Base-by-base conservation (phyloP, 495 filamentous ascomycete species). In the Podospora pseudoanserina region DNA sequence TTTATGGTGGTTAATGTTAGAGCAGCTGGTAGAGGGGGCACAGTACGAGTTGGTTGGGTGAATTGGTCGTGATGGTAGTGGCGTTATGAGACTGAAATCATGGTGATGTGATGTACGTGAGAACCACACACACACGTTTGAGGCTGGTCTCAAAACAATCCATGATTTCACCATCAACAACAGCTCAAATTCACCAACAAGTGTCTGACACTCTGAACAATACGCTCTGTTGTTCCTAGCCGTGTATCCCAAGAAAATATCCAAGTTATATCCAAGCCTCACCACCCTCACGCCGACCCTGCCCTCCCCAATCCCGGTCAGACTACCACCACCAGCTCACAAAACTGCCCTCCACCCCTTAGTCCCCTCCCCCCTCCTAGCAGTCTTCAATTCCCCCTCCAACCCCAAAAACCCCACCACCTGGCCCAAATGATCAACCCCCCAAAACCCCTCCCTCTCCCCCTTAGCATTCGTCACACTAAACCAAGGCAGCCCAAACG, bases 401-500 rank as follows among this genome's bases (percentile, higher is more conserved):
- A 92, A 68, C 1, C 83, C 87, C 60, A 92, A 74, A 72, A 88
- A 87, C 66, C 86, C 81, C 34, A 77, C 80, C n/a, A 92, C 83
- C 67, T 88, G 86, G 0, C 85, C 89, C 16, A 92, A 66, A 74
- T 90, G 87, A 78, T 91, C 89, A 62, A 92, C 83, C 1, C 90
- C 90, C 83, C 86, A 92, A 76, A 89, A 91, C 0, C 81, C 79
- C 63, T 92, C 87, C 11, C 75, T 90, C 71, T 85, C 72, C 4
- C 89, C 89, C 53, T 83, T 74, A 5, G 76, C 39, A 72, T 91
- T 87, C 20, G 86, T 86, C 78, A 88, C 88, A 34, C 86, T 83
- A 69, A 90, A 85, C 89, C 89, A 92, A 0, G 90, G 90, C 30
- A 92, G 71, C 5, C 90, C 90, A 77, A 93, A 93, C 1, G 88